Conservation (phyloP, 2,329 filamentous ascomycete genomes). For the Colletotrichum kahawae region DNA sequence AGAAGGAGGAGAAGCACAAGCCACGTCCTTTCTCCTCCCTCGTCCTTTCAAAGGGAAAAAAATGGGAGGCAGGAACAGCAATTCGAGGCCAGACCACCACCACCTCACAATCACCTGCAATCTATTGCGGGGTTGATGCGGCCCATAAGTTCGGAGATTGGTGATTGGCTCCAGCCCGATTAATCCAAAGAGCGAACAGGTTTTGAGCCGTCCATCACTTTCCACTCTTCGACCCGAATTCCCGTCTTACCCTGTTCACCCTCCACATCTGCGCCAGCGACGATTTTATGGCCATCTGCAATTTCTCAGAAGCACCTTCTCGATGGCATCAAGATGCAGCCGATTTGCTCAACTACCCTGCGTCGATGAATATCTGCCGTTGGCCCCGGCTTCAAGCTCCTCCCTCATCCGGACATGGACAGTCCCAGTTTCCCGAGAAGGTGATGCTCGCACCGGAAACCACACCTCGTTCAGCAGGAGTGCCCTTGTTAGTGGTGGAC, state of each 20-base stretch:
- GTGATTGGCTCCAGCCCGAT: neutral
- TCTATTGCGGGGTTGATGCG: constrained; percentile 8
- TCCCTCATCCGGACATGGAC: neutral
- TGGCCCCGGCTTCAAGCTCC: constrained; percentile 1
- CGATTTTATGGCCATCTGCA: neutral
- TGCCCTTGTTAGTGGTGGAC: neutral
- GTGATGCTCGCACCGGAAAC: neutral
- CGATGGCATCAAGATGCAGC: neutral
- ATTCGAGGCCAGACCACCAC: neutral
- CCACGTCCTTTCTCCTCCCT: neutral
- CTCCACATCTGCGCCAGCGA: neutral
- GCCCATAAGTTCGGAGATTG: neutral
- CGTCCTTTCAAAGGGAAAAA: neutral
- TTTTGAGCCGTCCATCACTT: neutral
- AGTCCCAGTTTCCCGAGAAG: neutral
- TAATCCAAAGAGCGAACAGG: neutral
- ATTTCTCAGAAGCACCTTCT: neutral
- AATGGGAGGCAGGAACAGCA: neutral
- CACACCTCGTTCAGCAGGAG: neutral
- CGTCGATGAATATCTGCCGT: constrained; percentile 4
- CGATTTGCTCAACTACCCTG: neutral
- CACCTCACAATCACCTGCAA: neutral
- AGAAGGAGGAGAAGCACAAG: neutral
- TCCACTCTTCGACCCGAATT: neutral
- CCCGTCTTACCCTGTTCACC: neutral